Evolutionary conservation across 345 rosid genomes (phyloP), one percentile per base, ranked within the genome.

Genomic region (Reutealis trisperma): DNA sequence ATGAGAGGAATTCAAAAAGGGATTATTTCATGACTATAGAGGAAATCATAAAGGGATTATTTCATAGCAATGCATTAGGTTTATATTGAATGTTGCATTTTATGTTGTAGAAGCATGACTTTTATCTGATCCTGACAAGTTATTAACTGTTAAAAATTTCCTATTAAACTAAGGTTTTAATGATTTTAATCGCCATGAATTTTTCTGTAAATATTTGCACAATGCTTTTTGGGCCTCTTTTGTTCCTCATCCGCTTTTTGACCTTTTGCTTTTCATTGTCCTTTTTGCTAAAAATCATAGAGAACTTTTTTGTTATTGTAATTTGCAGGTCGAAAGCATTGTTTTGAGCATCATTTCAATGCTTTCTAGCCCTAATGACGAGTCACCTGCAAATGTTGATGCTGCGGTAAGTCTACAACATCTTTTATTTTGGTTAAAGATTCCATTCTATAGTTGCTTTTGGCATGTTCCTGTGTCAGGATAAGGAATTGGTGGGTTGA

Each of bases 381-480:
- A 92, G 81, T 93, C 98, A 80, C 97, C 96, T 12, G 97, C 98
- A 51, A 93, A 91, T 69, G 90, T 93, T 75, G 99, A 93, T 78
- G 98, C 97, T 71, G 97, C 97, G 21, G 97, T 91, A 83, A 76
- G 91, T 90, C 67, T 42, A 41, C 2, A 11, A 45, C n/a, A 2
- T 66, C 41, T 14, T 27, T 42, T 14, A 25, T 32, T 57, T 64
- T 57, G 24, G 32, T 32, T 74, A 44, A 73, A n/a, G 4, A 19
- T 19, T 25, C 9, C 19, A 13, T 19, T 45, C 15, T 16, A n/a
- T 8, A 67, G 22, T 9, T 64, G 12, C 0, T 45, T 70, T 70
- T n/a, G 52, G 67, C 37, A 9, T 61, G 64, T 14, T 14, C n/a
- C 34, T 63, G 2, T 27, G 1, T 15, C 41, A 34, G 41, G 41